Evolutionary conservation across 83 land plant species (phyloP), one percentile per base, ranked within the genome.

Genomic region (Larix sibirica): DNA sequence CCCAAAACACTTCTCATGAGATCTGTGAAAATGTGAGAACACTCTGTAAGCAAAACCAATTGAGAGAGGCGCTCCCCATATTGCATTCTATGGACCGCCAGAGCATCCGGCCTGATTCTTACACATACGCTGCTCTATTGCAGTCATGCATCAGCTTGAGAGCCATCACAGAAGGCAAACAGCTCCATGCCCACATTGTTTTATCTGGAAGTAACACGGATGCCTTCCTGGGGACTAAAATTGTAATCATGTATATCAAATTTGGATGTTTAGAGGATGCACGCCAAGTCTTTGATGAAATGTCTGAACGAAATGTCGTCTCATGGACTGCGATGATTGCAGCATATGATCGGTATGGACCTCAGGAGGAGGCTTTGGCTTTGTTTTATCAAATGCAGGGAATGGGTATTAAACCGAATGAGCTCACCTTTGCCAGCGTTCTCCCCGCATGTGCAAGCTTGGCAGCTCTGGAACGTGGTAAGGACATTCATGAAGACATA

Each of bases 401-500:
- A 36, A 3, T 23, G 38, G 73, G 44, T 1, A 4, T 69, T 33
- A 7, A 14, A 20, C 73, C 74, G 6, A 62, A 62, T 20, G 65
- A 62, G 65, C 5, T 62, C 65, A 62, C 65, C 6, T 62, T 62
- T 62, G 65, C 65, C 6, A 62, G 65, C n/a, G 9, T 62, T 62
- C 65, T 62, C 6, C 24, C 24, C n/a, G 65, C 65, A 6, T 62
- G 65, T 21, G n/a, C 65, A 6, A 62, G 24, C n/a, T n/a, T 62
- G 24, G 65, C 24, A 62, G 65, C 6, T 18, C n/a, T 62, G 65
- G 65, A 62, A 4, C 16, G 6, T 18, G 24, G 65, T 0, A 62
- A 18, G 65, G 65, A 21, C n/a, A 62, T 62, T 62, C 65, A 62
- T 21, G 82, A 81, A 16, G 75, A 74, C 77, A 76, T 74, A 9